Evolutionary conservation across 1,284 basidiomycete genomes (phyloP), one percentile per base, ranked within the genome.

Genomic region (Malassezia vespertilionis): DNA sequence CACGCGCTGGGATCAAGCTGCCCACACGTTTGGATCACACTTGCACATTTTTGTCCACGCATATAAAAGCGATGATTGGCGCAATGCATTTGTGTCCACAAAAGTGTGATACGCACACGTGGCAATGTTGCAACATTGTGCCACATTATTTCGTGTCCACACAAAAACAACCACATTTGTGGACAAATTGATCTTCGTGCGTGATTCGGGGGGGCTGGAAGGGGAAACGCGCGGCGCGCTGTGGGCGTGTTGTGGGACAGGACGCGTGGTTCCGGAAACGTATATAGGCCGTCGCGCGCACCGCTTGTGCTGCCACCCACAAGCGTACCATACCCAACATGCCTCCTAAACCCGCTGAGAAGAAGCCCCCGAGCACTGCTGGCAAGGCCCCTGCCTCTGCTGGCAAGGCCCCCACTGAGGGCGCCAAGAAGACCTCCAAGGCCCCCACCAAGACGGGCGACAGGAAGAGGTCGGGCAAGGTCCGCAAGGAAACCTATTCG

Each of bases 391-490:
- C 78, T 30, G 75, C 76, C 22, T 76, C 74, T 32, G 64, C 66
- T 53, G 65, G 61, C 51, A 72, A 70, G 63, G 63, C 64, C 52
- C 64, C 70, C 36, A 74, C 74, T 63, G 85, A 82, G 28, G 76
- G 81, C 26, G 78, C 78, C 74, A 80, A 82, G 66, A 76, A 77
- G 44, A 65, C 64, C 37, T 66, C 69, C 54, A 74, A 74, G 52
- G 69, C 65, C 32, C 61, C 65, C 44, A 52, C 72, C 50, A 73
- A 76, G 60, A 74, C 77, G 51, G 78, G 77, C 40, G 78, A 75
- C 44, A 76, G 75, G 17, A 77, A 78, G 57, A 79, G 79, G 75
- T 79, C 79, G 75, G 74, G 77, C 59, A 79, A 79, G 75, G 61
- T 74, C 41, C 75, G 79, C 63, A 80, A 80, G 75, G 73, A 79